Conservation (phyloP, 371 early-diverging fungal genomes). For the Mycotypha africana region DNA sequence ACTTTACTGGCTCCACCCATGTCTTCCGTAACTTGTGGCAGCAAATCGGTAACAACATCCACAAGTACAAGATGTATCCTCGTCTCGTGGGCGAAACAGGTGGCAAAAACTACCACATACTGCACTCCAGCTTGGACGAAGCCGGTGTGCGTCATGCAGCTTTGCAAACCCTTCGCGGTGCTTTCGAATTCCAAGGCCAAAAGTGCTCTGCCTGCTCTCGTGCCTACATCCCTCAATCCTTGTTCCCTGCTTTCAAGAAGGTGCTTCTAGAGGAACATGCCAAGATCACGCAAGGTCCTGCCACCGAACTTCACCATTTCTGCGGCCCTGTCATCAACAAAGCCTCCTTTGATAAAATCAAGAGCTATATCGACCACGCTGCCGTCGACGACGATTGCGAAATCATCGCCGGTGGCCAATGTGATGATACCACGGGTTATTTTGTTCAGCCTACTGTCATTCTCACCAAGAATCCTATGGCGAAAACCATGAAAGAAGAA, state of each 20-base stretch:
- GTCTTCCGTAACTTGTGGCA: slow-evolving; percentile 95
- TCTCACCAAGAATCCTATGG: slow-evolving; percentile 77
- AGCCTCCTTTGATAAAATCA: slow-evolving; percentile 92
- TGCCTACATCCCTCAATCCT: slow-evolving; percentile 83
- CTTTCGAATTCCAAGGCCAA: slow-evolving; percentile 97
- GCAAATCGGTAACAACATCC: slow-evolving; percentile 86
- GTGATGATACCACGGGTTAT: slow-evolving; percentile 85
- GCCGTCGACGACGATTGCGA: slow-evolving; percentile 55
- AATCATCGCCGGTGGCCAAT: slow-evolving; percentile 79
- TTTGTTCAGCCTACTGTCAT: slow-evolving; percentile 91
- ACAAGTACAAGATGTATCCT: slow-evolving; percentile 88
- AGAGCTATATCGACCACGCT: slow-evolving; percentile 80
- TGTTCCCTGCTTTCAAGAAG: slow-evolving; percentile 73
- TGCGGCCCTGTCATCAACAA: slow-evolving; percentile 82
- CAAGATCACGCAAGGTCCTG: slow-evolving; percentile 82
- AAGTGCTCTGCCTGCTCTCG: slow-evolving; percentile 96
- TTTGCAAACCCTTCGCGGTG: slow-evolving; percentile 83
- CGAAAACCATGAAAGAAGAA: slow-evolving; percentile 90
- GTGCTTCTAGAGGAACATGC: slow-evolving; percentile 59
- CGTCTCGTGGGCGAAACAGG: slow-evolving; percentile 98
- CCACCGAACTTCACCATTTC: slow-evolving; percentile 79
- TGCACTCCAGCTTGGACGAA: slow-evolving; percentile 65
- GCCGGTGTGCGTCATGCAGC: slow-evolving; percentile 62
- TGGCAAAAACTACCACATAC: slow-evolving; percentile 97
- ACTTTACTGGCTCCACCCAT: slow-evolving; percentile 93